Conservation (phyloP, 495 filamentous ascomycete genomes). For the Penicillium salamii region DNA sequence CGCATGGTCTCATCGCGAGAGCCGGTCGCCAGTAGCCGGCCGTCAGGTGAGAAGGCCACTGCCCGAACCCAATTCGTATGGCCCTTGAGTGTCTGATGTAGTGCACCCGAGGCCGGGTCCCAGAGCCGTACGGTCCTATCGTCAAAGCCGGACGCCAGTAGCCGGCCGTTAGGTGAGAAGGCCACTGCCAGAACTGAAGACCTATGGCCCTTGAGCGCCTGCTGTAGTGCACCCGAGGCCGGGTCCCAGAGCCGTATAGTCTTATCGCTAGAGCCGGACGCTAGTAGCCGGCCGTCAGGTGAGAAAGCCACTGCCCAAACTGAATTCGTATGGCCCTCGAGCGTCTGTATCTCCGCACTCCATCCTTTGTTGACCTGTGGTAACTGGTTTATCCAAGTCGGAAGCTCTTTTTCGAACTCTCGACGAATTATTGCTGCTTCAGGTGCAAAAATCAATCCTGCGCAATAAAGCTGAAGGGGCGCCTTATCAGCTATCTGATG, state of each 20-base stretch:
- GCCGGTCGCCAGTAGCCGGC: slow-evolving; percentile 18
- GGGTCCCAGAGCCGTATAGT: slow-evolving; percentile 30
- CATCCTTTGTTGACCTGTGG: slow-evolving; percentile 15
- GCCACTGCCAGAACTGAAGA: slow-evolving; percentile 9
- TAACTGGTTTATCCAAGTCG: slow-evolving; percentile 13
- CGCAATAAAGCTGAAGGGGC: slow-evolving; percentile 21
- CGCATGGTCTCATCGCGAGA: slow-evolving; percentile 15
- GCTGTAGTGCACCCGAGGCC: neutral
- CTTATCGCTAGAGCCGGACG: slow-evolving; percentile 18
- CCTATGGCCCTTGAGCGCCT: slow-evolving; percentile 22
- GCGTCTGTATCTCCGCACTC: slow-evolving; percentile 19
- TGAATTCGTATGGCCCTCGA: slow-evolving; percentile 17
- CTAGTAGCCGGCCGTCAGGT: slow-evolving; percentile 15
- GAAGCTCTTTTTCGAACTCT: slow-evolving; percentile 13
- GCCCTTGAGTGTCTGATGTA: neutral
- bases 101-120: neutral
- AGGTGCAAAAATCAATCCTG: slow-evolving; percentile 36
- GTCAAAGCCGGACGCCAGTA: slow-evolving; percentile 14
- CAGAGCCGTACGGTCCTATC: slow-evolving; percentile 7
- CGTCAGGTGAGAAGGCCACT: slow-evolving; percentile 29
- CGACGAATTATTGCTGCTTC: slow-evolving; percentile 25
- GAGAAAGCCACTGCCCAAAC: slow-evolving; percentile 22
- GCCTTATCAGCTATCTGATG: slow-evolving; percentile 31
- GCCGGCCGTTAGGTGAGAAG: slow-evolving; percentile 23
- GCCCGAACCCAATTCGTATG: neutral